These are phyloP conservation scores for Pythium dissotocum DNA, from an alignment of 352 stramenopile genomes.

Conservation along the genomic window DNA sequence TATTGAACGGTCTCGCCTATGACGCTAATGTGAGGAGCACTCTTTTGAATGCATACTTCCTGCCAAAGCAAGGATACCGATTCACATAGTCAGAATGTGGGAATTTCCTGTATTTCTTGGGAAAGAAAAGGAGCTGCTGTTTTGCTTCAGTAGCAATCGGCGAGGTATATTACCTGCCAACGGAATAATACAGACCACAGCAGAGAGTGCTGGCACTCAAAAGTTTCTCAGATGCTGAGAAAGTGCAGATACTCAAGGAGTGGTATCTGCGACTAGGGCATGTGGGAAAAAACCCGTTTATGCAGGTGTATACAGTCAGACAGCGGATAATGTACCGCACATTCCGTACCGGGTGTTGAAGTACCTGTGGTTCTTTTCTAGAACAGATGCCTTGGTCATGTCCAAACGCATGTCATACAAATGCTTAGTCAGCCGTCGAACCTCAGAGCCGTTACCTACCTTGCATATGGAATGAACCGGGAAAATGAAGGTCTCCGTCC, in stretches of 20 bases:
- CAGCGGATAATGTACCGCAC: conserved; percentile 2
- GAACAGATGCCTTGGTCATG: conserved; percentile 2
- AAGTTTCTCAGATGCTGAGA: conserved; percentile 1
- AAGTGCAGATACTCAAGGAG: conserved; percentile 8
- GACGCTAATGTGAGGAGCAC: conserved; percentile 3
- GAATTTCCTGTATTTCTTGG: conserved; percentile 15
- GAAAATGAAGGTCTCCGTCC: conserved; percentile 11
- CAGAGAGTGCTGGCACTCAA: not conserved
- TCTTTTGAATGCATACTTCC: conserved; percentile 3
- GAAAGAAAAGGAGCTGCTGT: conserved; percentile 4
- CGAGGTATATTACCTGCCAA: conserved; percentile 14
- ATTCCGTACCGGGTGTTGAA: conserved; percentile 6
- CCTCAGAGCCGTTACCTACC: conserved; percentile 9
- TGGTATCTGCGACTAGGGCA: conserved; percentile 8
- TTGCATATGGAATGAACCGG: conserved; percentile 11
- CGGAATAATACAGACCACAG: not conserved
- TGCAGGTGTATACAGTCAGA: conserved; percentile 18
- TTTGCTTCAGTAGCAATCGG: conserved; percentile 9
- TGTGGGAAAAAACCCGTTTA: conserved; percentile 10
- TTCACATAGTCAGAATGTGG: conserved; percentile 10
- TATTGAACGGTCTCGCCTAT: not conserved
- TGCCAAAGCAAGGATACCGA: conserved; percentile 8
- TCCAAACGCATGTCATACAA: conserved; percentile 20
- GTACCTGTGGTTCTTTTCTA: conserved; percentile 8
- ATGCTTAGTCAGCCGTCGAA: not conserved